A percentile compares a stretch with the other conserved stretches of the same genome.
phyloP scores from a whole-genome alignment of 2,329 filamentous ascomycete species.

The Endoconidiophora polonica region DNA sequence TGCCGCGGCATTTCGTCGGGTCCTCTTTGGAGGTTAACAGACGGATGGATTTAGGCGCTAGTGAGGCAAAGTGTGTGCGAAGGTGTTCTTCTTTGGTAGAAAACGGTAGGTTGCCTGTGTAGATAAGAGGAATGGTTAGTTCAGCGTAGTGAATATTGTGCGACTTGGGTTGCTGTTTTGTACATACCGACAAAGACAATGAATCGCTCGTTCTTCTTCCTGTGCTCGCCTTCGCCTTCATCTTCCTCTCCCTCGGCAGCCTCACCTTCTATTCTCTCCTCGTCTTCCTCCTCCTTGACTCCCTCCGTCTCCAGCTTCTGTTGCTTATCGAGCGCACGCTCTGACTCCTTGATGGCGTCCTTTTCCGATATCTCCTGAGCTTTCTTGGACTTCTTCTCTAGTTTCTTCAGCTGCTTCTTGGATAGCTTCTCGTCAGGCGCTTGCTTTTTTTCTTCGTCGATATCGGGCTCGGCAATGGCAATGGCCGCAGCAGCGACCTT shows the following conservation, averaged over 20 bases:
- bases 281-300: conserved; percentile 13
- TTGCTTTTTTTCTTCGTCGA: background rate
- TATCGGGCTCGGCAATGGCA: background rate
- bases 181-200: conserved; percentile 58
- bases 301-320: conserved; percentile 16
- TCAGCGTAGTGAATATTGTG: conserved; percentile 16
- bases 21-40: conserved; percentile 52
- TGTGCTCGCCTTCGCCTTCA: conserved; percentile 15
- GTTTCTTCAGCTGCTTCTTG: conserved; percentile 18
- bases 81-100: conserved; percentile 56
- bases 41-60: conserved; percentile 54
- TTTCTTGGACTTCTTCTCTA: conserved; percentile 20
- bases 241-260: conserved; percentile 15
- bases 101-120: conserved; percentile 68
- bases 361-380: conserved; percentile 20
- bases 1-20: conserved; percentile 50
- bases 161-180: conserved; percentile 6
- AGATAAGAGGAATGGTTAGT: conserved; percentile 19
- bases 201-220: conserved; percentile 37
- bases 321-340: conserved; percentile 13
- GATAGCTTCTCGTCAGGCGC: conserved; percentile 9
- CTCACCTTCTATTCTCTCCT: conserved; percentile 18
- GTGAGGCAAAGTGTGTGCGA: conserved; percentile 57
- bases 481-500: conserved; percentile 14
- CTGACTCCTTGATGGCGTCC: conserved; percentile 16